These are phyloP conservation scores for Citrullus mucosospermus DNA, from an alignment of 306 rosid species.

Conservation along the genomic window DNA sequence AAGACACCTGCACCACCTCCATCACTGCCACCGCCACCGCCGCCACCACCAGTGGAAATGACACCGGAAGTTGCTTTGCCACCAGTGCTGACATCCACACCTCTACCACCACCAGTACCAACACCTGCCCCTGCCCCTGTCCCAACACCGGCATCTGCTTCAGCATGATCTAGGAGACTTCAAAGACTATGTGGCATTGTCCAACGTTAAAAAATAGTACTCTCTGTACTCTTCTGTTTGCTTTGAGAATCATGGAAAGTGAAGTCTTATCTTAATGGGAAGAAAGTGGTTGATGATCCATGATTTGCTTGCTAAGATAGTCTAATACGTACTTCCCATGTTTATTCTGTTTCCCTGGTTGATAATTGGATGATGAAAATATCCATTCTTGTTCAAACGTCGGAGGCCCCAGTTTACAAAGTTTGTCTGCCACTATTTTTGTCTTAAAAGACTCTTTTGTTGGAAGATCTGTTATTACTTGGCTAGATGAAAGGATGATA, in stretches of 20 bases:
- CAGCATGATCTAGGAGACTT: neutral
- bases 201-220: neutral
- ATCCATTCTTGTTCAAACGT: neutral
- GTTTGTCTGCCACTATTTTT: slow-evolving; percentile 1
- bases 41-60: slow-evolving; percentile 3
- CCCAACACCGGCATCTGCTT: neutral
- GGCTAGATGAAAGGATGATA: neutral
- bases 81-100: neutral
- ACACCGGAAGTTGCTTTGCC: neutral
- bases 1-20: slow-evolving; percentile 24
- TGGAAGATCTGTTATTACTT: neutral
- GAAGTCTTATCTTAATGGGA: neutral
- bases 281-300: neutral
- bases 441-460: neutral
- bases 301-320: neutral
- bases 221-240: neutral
- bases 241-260: slow-evolving; percentile 1
- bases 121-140: neutral
- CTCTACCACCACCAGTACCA: neutral
- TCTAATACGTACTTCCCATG: neutral
- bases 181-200: neutral
- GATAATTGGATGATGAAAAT: neutral
- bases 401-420: neutral
- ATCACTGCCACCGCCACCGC: neutral
- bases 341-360: neutral